Evolutionary conservation across 2,329 filamentous ascomycete genomes (phyloP).

Genomic region (Diplodia mutila): DNA sequence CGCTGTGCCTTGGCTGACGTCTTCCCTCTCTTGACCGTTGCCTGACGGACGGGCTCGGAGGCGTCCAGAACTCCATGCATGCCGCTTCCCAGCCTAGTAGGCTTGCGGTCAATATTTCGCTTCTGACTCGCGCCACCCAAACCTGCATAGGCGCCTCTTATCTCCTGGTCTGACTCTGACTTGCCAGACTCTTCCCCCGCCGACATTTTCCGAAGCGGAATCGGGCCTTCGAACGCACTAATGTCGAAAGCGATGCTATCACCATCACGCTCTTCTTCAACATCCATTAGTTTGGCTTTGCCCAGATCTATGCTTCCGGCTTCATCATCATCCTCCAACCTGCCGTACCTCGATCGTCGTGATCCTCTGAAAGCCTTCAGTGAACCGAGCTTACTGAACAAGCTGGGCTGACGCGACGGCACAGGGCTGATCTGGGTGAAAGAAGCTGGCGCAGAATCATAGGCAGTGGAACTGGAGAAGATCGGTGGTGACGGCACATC

Average conservation of each 20-base stretch:
- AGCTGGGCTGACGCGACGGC: constrained; percentile 35
- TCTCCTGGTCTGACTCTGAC: constrained; percentile 26
- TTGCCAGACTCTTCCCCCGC: neutral
- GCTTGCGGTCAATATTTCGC: constrained; percentile 21
- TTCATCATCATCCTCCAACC: constrained; percentile 40
- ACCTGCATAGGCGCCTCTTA: constrained; percentile 25
- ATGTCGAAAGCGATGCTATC: constrained; percentile 37
- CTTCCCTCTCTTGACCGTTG: constrained; percentile 8
- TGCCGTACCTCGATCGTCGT: constrained; percentile 34
- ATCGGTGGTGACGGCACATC: constrained; percentile 31
- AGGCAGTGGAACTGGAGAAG: constrained; percentile 38
- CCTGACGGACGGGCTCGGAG: constrained; percentile 32
- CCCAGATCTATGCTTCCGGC: constrained; percentile 3
- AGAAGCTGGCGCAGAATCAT: constrained; percentile 33
- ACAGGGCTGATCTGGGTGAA: constrained; percentile 32
- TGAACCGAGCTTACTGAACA: constrained; percentile 39
- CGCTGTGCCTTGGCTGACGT: constrained; percentile 28
- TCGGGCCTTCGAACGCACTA: constrained; percentile 36
- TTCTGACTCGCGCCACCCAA: constrained; percentile 30
- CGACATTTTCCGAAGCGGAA: constrained; percentile 34
- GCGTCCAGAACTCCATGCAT: constrained; percentile 38
- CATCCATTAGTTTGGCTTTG: constrained; percentile 29
- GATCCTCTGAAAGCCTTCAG: constrained; percentile 30
- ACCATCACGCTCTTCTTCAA: constrained; percentile 36
- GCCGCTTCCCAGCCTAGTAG: constrained; percentile 36